A percentile compares a stretch with the other conserved stretches of the same genome.
phyloP scores from a whole-genome alignment of 352 stramenopile genomes.

The Globisporangium apiculatum region DNA sequence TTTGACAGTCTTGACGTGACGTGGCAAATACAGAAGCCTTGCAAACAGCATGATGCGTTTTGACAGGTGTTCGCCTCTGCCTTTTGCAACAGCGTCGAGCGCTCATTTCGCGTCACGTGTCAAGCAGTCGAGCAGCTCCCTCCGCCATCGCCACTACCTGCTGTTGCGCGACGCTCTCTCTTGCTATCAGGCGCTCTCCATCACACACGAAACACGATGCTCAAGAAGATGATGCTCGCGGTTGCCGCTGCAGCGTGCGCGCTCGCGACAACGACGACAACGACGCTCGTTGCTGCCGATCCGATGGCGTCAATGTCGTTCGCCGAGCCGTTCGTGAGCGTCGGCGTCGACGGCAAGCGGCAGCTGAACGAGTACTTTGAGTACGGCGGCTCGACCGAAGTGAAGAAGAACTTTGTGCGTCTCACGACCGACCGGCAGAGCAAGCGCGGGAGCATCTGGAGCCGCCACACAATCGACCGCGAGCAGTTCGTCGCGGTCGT shows the following conservation, averaged over 20 bases:
- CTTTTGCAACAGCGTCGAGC: not conserved
- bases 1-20: too few relatives aligned
- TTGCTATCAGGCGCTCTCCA: not conserved
- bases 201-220: constrained; percentile 1
- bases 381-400: constrained; percentile 52
- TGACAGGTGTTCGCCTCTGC: too few relatives aligned
- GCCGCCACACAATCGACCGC: constrained; percentile 28
- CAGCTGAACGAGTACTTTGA: constrained; percentile 50
- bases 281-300: constrained; percentile 6
- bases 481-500: constrained; percentile 56
- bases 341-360: constrained; percentile 44
- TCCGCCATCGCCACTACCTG: not conserved
- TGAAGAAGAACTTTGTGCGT: constrained; percentile 81
- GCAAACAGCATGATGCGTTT: too few relatives aligned
- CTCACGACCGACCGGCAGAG: constrained; percentile 76
- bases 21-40: too few relatives aligned
- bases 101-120: constrained; percentile 4
- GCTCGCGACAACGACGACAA: not conserved
- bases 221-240: constrained; percentile 15
- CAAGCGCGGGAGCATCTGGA: constrained; percentile 75
- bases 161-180: not conserved
- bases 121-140: constrained; percentile 3
- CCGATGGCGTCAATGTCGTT: constrained; percentile 32
- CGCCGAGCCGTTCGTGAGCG: constrained; percentile 50
- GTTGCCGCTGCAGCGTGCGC: constrained; percentile 14